A percentile compares a stretch with the other conserved stretches of the same genome.
Evolutionary conservation across 495 filamentous ascomycete species (phyloP).

Genomic region (Lophiostoma macrostomum): DNA sequence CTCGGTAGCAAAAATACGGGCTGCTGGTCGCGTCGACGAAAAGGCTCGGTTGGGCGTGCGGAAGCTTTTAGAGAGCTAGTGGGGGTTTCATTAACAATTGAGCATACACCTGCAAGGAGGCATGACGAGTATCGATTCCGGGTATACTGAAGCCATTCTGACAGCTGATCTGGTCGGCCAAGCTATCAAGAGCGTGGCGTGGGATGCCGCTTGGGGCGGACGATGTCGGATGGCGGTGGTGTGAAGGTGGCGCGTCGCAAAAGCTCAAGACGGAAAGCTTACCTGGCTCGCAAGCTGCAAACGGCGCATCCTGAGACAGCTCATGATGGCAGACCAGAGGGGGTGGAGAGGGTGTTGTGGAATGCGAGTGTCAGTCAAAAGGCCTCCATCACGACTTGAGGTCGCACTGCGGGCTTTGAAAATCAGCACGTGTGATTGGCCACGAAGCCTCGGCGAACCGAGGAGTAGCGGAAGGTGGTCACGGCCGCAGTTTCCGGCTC

Average conservation of each 20-base stretch:
- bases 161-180: neutral
- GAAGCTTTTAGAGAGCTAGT: constrained; percentile 31
- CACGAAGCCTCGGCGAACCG: neutral
- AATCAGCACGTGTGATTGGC: constrained; percentile 15
- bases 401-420: constrained; percentile 1
- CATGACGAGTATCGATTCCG: neutral
- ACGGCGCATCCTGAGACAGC: constrained; percentile 34
- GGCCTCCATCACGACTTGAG: neutral
- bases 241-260: neutral
- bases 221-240: constrained; percentile 10
- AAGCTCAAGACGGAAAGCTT: constrained; percentile 7
- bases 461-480: no score
- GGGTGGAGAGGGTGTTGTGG: constrained; percentile 21
- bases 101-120: neutral
- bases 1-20: constrained; percentile 76
- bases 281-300: constrained; percentile 34
- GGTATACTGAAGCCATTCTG: neutral
- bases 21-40: constrained; percentile 76
- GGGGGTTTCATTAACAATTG: constrained; percentile 24
- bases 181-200: constrained; percentile 12
- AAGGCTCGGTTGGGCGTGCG: constrained; percentile 48
- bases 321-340: constrained; percentile 25
- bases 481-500: no score
- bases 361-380: neutral
- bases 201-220: constrained; percentile 24